Evolutionary conservation across 805 yeast genomes (phyloP), one percentile per base, ranked within the genome.

Genomic region (Kodamaea nitidulidarum): DNA sequence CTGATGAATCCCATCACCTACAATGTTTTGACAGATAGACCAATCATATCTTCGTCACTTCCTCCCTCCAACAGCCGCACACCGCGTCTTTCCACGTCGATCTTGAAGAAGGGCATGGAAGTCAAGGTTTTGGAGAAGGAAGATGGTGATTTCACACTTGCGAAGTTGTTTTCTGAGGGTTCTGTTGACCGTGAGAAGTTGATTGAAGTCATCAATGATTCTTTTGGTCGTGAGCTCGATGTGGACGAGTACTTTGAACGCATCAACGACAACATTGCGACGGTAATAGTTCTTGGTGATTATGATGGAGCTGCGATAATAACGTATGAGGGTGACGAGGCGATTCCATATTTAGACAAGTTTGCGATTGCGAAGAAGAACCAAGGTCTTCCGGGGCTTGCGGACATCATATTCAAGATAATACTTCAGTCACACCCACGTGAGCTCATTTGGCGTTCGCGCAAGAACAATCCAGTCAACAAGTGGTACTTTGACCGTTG

Each of bases 401-500:
- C 98, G 0, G 98, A 93, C 56, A 78, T 93, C 15, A 81, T 91
- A 16, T 88, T 93, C 68, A 93, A 91, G 55, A 71, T 84, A 6
- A 78, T 93, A 70, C 64, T 78, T 7, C 76, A 76, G 36, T 60
- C 78, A 26, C 90, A 81, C 54, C 84, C 87, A 0, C 62, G 72
- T 11, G 93, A 88, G 55, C 58, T 88, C 9, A 64, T 93, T 2
- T 93, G 98, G 98, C 75, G 98, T 52, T 91, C 98, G 1, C 68
- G 95, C 33, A 75, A 74, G 42, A 75, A 65, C 40, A 93, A 93
- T 58, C 96, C 96, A 0, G 96, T 93, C 6, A 93, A 93, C 65
- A 88, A 88, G 55, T 93, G 98, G 98, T 91, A 91, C 56, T 93
- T 91, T 60, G 97, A 93, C 54, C 70, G 98, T 46, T 82, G 95